Percentiles rank a stretch among this genome's conserved stretches.
Conservation (phyloP, 1,284 basidiomycete genomes). For the Afroboletus lepidellus region DNA sequence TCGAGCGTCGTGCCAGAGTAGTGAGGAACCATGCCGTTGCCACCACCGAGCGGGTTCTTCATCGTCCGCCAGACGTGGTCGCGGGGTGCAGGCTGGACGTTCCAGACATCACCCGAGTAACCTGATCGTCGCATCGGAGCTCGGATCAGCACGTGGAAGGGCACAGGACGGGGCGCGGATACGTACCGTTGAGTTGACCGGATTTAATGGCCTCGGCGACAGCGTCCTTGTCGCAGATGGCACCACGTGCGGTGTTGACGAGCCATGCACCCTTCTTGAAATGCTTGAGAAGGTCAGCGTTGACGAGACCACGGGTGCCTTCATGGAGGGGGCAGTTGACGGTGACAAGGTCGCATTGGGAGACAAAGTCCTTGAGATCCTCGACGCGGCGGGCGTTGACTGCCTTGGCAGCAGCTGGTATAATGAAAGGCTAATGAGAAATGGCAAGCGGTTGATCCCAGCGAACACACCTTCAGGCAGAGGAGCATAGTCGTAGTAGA, state of each 20-base stretch:
- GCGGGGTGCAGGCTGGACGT: conserved; percentile 81
- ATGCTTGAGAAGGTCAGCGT: conserved; percentile 80
- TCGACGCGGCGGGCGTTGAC: conserved; percentile 78
- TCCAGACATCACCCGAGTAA: conserved; percentile 72
- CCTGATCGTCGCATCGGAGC: conserved; percentile 23
- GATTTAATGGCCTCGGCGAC: conserved; percentile 76
- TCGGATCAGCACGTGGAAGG: not conserved
- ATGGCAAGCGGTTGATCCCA: not conserved
- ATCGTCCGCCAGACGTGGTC: conserved; percentile 87
- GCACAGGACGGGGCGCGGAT: not conserved
- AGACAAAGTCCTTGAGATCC: conserved; percentile 84
- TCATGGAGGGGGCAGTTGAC: conserved; percentile 94
- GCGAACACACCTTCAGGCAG: conserved; percentile 60
- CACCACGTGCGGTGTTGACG: conserved; percentile 93
- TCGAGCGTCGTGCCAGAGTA: conserved; percentile 91
- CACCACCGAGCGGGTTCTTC: conserved; percentile 78
- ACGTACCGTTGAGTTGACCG: conserved; percentile 68
- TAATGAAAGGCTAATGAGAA: not conserved
- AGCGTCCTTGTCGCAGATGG: conserved; percentile 85
- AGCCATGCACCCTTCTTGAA: conserved; percentile 94
- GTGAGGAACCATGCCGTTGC: conserved; percentile 86
- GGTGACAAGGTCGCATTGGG: conserved; percentile 77
- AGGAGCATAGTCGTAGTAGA: conserved; percentile 91
- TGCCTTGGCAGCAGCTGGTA: conserved; percentile 61
- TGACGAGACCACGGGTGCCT: conserved; percentile 78